A percentile compares a stretch with the other conserved stretches of the same genome.
Conservation (phyloP, 2,329 filamentous ascomycete genomes). For the Ophiostoma perfectum region DNA sequence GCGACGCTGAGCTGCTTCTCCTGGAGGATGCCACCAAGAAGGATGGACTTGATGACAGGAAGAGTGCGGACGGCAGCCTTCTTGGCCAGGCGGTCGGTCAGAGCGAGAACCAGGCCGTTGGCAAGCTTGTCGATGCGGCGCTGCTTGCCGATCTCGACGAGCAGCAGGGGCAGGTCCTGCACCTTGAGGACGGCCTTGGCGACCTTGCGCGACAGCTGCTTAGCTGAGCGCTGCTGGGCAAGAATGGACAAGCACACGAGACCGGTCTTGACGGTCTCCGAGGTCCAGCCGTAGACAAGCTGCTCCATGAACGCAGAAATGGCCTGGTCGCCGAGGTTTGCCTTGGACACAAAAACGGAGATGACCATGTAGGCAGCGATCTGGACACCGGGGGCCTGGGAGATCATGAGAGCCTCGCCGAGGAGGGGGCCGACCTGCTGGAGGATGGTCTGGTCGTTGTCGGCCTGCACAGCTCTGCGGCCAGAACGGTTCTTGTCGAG, state of each 20-base stretch:
- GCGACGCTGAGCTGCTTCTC: conserved; percentile 59
- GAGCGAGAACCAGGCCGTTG: conserved; percentile 63
- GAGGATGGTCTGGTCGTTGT: conserved; percentile 75
- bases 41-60: conserved; percentile 54
- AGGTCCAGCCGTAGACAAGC: conserved; percentile 69
- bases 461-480: conserved; percentile 65
- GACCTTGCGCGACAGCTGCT: conserved; percentile 63
- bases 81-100: conserved; percentile 57
- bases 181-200: conserved; percentile 63
- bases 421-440: conserved; percentile 62
- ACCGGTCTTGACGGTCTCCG: conserved; percentile 65
- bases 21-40: conserved; percentile 55
- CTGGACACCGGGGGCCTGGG: conserved; percentile 70
- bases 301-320: conserved; percentile 89
- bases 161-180: conserved; percentile 51
- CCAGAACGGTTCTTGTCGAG: conserved; percentile 73
- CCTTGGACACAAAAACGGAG: conserved; percentile 78
- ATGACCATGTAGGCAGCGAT: conserved; percentile 89
- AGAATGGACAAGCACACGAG: conserved; percentile 76
- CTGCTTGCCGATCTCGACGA: conserved; percentile 58
- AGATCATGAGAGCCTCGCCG: conserved; percentile 70
- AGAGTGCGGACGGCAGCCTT: conserved; percentile 55
- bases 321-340: conserved; percentile 68
- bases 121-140: conserved; percentile 66
- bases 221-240: conserved; percentile 69